A percentile compares a stretch with the other conserved stretches of the same genome.
Evolutionary conservation across 768 basidiomycete species (phyloP).

Genomic region (Mycena crocata): DNA sequence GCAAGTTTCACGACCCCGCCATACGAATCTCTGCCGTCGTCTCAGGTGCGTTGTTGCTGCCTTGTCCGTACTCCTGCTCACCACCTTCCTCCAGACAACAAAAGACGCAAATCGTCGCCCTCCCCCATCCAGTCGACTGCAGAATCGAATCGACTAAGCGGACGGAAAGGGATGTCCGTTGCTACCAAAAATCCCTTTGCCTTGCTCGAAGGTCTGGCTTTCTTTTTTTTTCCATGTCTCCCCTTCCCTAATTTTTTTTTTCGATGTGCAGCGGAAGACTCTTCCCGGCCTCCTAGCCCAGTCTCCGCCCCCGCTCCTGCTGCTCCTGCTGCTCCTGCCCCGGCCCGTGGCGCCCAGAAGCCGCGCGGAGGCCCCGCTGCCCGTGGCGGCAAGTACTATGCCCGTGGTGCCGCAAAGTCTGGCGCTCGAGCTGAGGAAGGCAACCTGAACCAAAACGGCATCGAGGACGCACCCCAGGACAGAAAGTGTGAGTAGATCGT

Average conservation of each 20-base stretch:
- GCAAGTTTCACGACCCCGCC: background rate
- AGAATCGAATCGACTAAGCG: slow-evolving; percentile 39
- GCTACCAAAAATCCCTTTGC: slow-evolving; percentile 90
- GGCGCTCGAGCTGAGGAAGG: slow-evolving; percentile 41
- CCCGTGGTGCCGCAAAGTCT: slow-evolving; percentile 64
- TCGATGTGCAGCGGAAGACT: slow-evolving; percentile 63
- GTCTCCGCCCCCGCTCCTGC: slow-evolving; percentile 48
- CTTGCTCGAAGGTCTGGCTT: slow-evolving; percentile 73
- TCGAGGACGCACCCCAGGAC: slow-evolving; percentile 39
- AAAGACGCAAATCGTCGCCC: slow-evolving; percentile 23
- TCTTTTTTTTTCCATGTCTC: slow-evolving; percentile 10
- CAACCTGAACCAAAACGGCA: slow-evolving; percentile 39
- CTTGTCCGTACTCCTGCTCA: background rate
- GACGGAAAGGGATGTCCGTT: slow-evolving; percentile 83
- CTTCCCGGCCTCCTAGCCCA: slow-evolving; percentile 57
- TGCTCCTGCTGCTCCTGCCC: slow-evolving; percentile 53
- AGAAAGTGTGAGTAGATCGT: slow-evolving; percentile 48
- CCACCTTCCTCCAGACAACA: background rate
- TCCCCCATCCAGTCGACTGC: slow-evolving; percentile 23
- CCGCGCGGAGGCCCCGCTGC: slow-evolving; percentile 67
- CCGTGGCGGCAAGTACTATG: slow-evolving; percentile 78
- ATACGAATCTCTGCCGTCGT: background rate
- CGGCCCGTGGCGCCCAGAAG: slow-evolving; percentile 56
- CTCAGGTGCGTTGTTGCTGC: background rate
- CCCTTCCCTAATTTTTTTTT: slow-evolving; percentile 34